phyloP scores from a whole-genome alignment of 2,329 filamentous ascomycete genomes.

The Fusarium sp. region DNA sequence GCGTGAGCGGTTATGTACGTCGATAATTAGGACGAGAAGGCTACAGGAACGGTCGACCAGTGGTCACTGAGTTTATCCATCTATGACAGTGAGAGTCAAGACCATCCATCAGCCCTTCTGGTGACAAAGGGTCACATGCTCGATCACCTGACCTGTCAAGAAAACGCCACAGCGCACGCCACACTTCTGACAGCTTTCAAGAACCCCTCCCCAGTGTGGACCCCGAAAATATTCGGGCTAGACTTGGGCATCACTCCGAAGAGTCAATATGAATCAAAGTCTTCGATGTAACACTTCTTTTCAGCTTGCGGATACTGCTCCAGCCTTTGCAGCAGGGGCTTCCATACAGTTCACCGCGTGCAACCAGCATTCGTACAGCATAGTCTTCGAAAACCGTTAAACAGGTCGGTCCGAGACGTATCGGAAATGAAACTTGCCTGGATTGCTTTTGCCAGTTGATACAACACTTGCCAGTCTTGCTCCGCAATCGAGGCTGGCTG shows the following conservation, averaged over 20 bases:
- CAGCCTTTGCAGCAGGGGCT: conserved; percentile 19
- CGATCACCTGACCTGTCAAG: conserved; percentile 12
- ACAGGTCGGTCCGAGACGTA: conserved; percentile 27
- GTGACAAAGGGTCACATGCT: conserved; percentile 15
- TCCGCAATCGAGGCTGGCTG: neutral
- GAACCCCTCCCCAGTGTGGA: conserved; percentile 17
- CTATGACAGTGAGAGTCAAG: neutral
- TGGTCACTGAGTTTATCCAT: neutral
- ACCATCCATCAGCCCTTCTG: neutral
- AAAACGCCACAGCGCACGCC: conserved; percentile 6
- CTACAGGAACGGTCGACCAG: conserved; percentile 7
- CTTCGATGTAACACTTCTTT: conserved; percentile 41
- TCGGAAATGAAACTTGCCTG: conserved; percentile 41
- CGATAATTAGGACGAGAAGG: conserved; percentile 9
- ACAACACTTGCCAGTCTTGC: neutral
- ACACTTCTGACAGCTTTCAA: conserved; percentile 14
- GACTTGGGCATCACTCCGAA: conserved; percentile 30
- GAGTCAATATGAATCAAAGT: conserved; percentile 33
- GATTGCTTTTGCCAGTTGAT: conserved; percentile 41
- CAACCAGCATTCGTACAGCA: neutral
- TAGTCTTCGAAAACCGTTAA: conserved; percentile 5
- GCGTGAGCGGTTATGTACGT: conserved; percentile 41
- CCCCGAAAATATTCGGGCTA: conserved; percentile 43
- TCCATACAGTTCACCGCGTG: neutral
- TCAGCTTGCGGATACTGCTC: conserved; percentile 44